Evolutionary conservation across 352 stramenopile genomes (phyloP).

Genomic region (Thalassiosira exigua): DNA sequence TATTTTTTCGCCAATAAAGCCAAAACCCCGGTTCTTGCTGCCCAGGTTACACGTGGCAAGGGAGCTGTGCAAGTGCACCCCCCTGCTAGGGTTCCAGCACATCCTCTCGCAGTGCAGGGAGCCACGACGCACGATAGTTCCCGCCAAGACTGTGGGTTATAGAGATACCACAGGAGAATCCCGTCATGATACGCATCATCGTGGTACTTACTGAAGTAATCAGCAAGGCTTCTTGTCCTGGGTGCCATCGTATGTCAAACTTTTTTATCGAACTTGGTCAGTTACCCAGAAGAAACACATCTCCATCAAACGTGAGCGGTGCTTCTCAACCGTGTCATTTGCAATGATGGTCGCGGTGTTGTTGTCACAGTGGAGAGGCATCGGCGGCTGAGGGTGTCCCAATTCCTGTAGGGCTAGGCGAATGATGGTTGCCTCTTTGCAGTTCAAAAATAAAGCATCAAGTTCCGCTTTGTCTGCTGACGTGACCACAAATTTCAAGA

Average conservation of each 20-base stretch:
- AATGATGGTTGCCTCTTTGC: background rate
- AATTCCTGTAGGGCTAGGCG: conserved; percentile 47
- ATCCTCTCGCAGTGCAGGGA: too few relatives aligned
- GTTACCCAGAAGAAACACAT: conserved; percentile 62
- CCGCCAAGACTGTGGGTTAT: too few relatives aligned
- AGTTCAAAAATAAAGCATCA: conserved; percentile 2
- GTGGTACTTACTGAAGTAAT: conserved; percentile 64
- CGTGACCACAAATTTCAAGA: conserved; percentile 5
- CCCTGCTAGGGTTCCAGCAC: too few relatives aligned
- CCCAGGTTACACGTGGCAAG: too few relatives aligned
- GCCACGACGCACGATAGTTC: too few relatives aligned
- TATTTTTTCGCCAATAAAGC: too few relatives aligned
- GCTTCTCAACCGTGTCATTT: conserved; percentile 59
- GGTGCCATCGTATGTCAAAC: conserved; percentile 16
- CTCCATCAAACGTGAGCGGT: conserved; percentile 54
- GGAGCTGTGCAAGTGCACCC: too few relatives aligned
- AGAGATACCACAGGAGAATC: too few relatives aligned
- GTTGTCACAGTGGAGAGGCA: conserved; percentile 52
- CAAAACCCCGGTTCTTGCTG: too few relatives aligned
- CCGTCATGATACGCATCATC: conserved; percentile 23
- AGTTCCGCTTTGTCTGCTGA: conserved; percentile 9
- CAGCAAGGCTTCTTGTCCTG: conserved; percentile 23
- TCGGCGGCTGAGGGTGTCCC: conserved; percentile 27
- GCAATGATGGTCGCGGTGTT: background rate
- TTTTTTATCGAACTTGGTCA: background rate